Evolutionary conservation across 768 basidiomycete genomes (phyloP).

Genomic region (Pleurotus giganteus): DNA sequence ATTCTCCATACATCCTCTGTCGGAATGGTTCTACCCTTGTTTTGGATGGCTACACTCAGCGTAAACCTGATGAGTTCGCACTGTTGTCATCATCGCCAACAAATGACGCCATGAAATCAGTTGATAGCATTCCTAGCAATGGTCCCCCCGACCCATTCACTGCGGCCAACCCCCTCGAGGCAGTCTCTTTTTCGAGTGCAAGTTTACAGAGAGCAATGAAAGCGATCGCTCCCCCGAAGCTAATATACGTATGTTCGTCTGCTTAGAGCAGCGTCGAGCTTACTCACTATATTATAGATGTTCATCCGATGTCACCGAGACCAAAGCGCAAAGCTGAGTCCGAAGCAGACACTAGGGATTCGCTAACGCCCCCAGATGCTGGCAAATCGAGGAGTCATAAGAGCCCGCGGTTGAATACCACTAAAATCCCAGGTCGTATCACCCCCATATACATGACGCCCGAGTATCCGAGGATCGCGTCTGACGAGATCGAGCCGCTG

Average conservation of each 20-base stretch:
- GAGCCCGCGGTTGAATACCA: too few species aligned
- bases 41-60: not conserved
- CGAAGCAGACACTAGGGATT: too few species aligned
- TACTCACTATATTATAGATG: too few species aligned
- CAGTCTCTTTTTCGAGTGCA: slow-evolving; percentile 7
- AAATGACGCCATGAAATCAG: not conserved
- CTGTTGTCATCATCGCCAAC: not conserved
- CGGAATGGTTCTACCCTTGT: slow-evolving; percentile 6
- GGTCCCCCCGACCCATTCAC: slow-evolving; percentile 3
- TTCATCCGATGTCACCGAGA: too few species aligned
- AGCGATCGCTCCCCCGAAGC: not conserved
- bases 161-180: slow-evolving; percentile 1
- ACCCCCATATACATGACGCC: too few species aligned
- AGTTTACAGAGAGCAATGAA: not conserved
- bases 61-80: slow-evolving; percentile 5
- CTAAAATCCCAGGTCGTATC: too few species aligned
- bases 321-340: too few species aligned
- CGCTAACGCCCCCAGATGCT: too few species aligned
- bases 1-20: not conserved
- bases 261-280: too few species aligned
- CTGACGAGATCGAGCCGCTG: not conserved
- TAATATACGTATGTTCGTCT: not conserved
- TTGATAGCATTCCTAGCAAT: slow-evolving; percentile 1
- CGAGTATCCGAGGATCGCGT: too few species aligned
- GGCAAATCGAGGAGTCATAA: too few species aligned